Conservation (phyloP, 2,329 filamentous ascomycete genomes). For the Leptographium lundbergii region DNA sequence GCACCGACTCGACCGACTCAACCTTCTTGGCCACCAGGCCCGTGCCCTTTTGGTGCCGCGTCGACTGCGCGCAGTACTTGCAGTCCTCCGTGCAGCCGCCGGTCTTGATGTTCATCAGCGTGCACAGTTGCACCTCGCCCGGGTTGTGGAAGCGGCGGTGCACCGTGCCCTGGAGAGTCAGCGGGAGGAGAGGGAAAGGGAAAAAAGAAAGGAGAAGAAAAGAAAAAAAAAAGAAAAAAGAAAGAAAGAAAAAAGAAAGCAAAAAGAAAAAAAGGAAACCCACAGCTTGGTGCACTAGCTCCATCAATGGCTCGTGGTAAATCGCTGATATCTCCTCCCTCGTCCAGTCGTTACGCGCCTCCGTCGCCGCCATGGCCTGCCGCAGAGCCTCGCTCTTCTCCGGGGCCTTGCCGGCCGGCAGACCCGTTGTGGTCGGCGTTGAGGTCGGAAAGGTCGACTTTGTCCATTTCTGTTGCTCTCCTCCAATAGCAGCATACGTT, state of each 20-base stretch:
- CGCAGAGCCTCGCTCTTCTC: constrained; percentile 19
- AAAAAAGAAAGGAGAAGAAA: background rate
- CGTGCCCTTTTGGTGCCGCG: constrained; percentile 62
- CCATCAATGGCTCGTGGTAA: constrained; percentile 71
- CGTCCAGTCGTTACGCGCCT: constrained; percentile 64
- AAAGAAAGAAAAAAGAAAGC: background rate
- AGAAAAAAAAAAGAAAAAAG: constrained; percentile 15
- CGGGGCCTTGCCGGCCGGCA: background rate
- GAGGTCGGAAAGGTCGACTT: background rate
- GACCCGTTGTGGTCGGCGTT: background rate
- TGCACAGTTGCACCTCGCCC: constrained; percentile 78
- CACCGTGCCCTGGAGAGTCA: constrained; percentile 45
- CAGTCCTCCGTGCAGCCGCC: constrained; percentile 88
- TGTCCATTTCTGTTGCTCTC: background rate
- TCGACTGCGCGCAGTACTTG: constrained; percentile 84
- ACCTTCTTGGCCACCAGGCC: constrained; percentile 71
- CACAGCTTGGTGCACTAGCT: constrained; percentile 64
- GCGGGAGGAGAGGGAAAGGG: background rate
- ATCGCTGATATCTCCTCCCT: constrained; percentile 69
- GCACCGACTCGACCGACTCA: constrained; percentile 66
- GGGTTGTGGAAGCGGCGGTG: constrained; percentile 81
- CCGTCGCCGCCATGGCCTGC: constrained; percentile 45
- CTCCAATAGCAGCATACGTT: background rate
- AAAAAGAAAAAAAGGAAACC: constrained; percentile 16
- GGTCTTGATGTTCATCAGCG: constrained; percentile 93